Conservation (phyloP, 805 yeast species). For the Metschnikowia chrysomelidarum region DNA sequence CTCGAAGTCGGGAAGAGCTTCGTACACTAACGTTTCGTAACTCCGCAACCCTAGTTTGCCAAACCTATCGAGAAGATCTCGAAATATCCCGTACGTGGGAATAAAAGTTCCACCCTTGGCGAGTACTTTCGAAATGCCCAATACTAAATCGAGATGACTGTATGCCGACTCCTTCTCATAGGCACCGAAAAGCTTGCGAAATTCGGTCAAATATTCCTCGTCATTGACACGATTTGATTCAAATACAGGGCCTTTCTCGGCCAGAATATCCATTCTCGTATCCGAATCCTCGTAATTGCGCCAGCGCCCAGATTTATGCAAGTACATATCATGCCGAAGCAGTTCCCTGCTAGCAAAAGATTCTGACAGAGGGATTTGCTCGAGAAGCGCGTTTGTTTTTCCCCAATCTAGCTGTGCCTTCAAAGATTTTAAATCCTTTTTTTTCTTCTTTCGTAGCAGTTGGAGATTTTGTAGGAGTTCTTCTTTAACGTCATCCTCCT, state of each 20-base stretch:
- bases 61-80: conserved; percentile 26
- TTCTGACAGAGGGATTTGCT: conserved; percentile 15
- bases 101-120: conserved; percentile 16
- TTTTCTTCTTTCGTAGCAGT: neutral
- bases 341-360: conserved; percentile 24
- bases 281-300: conserved; percentile 35
- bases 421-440: neutral
- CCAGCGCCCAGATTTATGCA: conserved; percentile 31
- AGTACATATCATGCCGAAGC: conserved; percentile 24
- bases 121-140: conserved; percentile 14
- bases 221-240: conserved; percentile 15
- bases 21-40: conserved; percentile 29
- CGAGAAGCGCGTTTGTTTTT: conserved; percentile 10
- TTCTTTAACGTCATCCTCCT: conserved; percentile 15
- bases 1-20: conserved; percentile 24
- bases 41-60: conserved; percentile 21
- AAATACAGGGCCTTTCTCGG: conserved; percentile 16
- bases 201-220: conserved; percentile 22
- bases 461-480: conserved; percentile 21
- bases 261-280: conserved; percentile 20
- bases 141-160: conserved; percentile 13
- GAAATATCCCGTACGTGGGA: conserved; percentile 27
- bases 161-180: too few species aligned
- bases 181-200: conserved; percentile 20
- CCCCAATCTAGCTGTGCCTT: conserved; percentile 1